Conservation (phyloP, 108 stramenopile species). For the Skeletonema tropicum region DNA sequence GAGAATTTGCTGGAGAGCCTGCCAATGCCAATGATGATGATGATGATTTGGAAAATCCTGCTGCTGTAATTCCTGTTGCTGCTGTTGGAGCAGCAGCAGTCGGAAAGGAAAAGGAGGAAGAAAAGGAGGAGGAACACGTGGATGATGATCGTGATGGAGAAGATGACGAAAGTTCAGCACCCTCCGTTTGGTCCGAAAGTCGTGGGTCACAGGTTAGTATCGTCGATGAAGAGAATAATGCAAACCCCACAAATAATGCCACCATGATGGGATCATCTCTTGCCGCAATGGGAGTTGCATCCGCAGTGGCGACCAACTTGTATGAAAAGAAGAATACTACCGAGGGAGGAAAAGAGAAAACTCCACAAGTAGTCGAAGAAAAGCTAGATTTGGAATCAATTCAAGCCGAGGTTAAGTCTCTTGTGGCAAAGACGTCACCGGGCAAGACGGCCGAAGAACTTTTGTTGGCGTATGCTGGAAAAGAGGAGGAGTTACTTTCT, state of each 20-base stretch:
- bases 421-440: slow-evolving; percentile 12
- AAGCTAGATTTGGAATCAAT: slow-evolving; percentile 5
- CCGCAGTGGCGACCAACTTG: neutral
- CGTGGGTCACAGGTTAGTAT: neutral
- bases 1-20: slow-evolving; percentile 1
- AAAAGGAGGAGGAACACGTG: too few relatives aligned
- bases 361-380: neutral
- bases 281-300: slow-evolving; percentile 25
- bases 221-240: neutral
- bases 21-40: too few relatives aligned
- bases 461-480: slow-evolving; percentile 9
- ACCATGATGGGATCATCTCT: slow-evolving; percentile 14
- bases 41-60: too few relatives aligned
- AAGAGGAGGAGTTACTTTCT: slow-evolving; percentile 17
- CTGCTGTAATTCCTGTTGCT: too few relatives aligned
- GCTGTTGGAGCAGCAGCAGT: too few relatives aligned
- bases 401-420: slow-evolving; percentile 7
- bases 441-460: slow-evolving; percentile 17
- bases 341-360: neutral
- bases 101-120: too few relatives aligned
- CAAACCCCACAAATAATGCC: neutral
- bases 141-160: neutral
- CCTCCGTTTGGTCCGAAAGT: slow-evolving; percentile 5
- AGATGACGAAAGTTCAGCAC: neutral
- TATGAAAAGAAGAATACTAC: slow-evolving; percentile 12